phyloP scores from a whole-genome alignment of 1,284 basidiomycete species.

The Trichosporon coremiiforme region DNA sequence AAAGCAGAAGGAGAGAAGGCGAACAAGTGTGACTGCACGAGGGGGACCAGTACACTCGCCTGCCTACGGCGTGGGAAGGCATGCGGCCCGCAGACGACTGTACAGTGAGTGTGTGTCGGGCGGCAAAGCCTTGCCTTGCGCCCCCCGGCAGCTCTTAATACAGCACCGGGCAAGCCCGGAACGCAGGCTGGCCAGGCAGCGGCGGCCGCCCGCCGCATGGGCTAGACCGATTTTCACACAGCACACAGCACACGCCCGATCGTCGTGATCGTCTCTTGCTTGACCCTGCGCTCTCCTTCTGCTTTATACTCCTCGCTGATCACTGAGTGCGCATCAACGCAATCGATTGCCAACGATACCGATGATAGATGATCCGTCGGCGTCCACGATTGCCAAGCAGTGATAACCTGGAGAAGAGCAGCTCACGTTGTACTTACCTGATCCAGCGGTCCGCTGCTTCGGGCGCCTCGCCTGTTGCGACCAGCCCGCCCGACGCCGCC shows the following conservation, averaged over 20 bases:
- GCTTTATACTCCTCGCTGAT: constrained; percentile 2
- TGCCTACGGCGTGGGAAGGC: neutral
- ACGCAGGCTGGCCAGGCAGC: neutral
- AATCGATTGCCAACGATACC: constrained; percentile 1
- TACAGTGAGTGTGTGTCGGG: neutral
- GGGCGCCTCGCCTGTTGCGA: neutral
- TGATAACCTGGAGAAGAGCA: constrained; percentile 16
- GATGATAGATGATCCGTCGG: constrained; percentile 5
- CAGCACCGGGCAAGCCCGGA: neutral
- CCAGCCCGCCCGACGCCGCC: neutral
- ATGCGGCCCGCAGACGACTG: neutral
- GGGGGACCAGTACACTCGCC: too few relatives aligned
- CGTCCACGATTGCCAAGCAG: constrained; percentile 11
- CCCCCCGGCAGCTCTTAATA: neutral
- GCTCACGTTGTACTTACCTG: constrained; percentile 16
- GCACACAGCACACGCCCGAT: neutral
- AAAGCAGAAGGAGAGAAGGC: constrained; percentile 2
- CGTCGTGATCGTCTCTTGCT: neutral
- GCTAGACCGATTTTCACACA: neutral
- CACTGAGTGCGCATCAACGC: neutral
- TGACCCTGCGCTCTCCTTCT: neutral
- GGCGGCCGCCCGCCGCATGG: neutral
- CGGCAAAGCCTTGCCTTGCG: neutral
- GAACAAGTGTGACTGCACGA: neutral
- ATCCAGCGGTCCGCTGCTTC: constrained; percentile 15